Conservation (phyloP, 805 yeast species). For the Phaffomyces thermotolerans region DNA sequence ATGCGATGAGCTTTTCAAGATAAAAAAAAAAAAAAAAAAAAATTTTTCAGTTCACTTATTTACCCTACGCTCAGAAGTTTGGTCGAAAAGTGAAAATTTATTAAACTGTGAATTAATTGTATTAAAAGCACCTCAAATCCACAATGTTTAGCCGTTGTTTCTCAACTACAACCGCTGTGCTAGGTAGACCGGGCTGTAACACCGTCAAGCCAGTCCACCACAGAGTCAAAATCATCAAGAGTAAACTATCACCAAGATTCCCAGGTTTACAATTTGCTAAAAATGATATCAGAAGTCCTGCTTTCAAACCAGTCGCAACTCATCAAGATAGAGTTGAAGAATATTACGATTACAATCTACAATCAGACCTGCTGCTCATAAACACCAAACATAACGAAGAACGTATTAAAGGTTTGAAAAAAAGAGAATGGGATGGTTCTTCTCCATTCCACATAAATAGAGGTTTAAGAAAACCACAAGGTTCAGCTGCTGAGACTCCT, state of each 20-base stretch:
- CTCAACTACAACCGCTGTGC: conserved; percentile 21
- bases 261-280: conserved; percentile 59
- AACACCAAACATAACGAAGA: conserved; percentile 63
- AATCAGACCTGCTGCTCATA: conserved; percentile 71
- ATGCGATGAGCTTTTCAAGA: conserved; percentile 10
- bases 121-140: background rate
- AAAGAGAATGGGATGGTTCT: conserved; percentile 77
- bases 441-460: conserved; percentile 88
- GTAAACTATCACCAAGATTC: conserved; percentile 66
- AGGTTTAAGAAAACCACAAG: conserved; percentile 67
- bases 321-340: conserved; percentile 74
- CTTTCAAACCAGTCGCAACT: conserved; percentile 66
- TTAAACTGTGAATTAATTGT: too few species aligned
- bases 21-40: conserved; percentile 4
- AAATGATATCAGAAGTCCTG: conserved; percentile 73
- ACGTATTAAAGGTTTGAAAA: conserved; percentile 50
- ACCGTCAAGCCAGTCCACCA: conserved; percentile 92
- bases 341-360: conserved; percentile 66
- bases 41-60: background rate
- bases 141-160: conserved; percentile 15
- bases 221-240: conserved; percentile 66
- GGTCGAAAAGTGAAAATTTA: background rate
- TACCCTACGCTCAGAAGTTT: background rate
- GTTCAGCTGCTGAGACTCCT: conserved; percentile 66
- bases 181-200: conserved; percentile 50